Evolutionary conservation across 2,329 filamentous ascomycete species (phyloP), one percentile per base, ranked within the genome.

Genomic region (Torrubiellomyces zombiae): DNA sequence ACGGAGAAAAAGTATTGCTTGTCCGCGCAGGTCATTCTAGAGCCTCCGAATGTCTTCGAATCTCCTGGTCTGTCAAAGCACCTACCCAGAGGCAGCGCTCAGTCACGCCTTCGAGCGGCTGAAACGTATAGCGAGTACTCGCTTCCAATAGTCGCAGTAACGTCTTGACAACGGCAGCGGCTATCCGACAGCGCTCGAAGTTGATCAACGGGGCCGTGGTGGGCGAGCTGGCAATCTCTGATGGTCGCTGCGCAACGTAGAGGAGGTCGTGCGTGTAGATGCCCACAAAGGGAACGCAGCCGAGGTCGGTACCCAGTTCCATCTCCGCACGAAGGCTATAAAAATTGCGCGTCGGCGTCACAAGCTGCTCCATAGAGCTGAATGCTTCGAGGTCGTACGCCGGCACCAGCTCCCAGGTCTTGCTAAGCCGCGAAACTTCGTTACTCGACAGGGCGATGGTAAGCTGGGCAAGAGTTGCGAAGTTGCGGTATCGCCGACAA

Each of bases 61-160:
- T 82, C 40, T 85, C 77, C n/a, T 72, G 68, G 35, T 86, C 79
- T 27, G 55, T 67, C 27, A 89, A 47, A 7, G 79, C 77, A 23
- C 76, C 74, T 54, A 89, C 73, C 80, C 81, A 89, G n/a, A 89
- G 59, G 45, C 80, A 89, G 34, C 77, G 64, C 49, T 81, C 78
- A 4, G 79, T 75, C 25, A 83, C 67, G 26, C 78, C 76, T 32
- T 81, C 75, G 18, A 85, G 69, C 1, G 78, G 72, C 37, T 72
- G 63, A 44, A 86, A 83, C 6, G 57, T 53, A 45, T 86, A 89
- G 28, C 70, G 63, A 13, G 73, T 69, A 44, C 78, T 85, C 2
- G 77, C 75, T 49, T 89, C 80, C 7, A 89, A 58, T n/a, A 89
- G 56, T 13, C 80, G 63, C 20, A 86, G 54, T 19, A 89, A 54